Evolutionary conservation across 1,284 basidiomycete genomes (phyloP).

Genomic region (Rugosomyces carneus): DNA sequence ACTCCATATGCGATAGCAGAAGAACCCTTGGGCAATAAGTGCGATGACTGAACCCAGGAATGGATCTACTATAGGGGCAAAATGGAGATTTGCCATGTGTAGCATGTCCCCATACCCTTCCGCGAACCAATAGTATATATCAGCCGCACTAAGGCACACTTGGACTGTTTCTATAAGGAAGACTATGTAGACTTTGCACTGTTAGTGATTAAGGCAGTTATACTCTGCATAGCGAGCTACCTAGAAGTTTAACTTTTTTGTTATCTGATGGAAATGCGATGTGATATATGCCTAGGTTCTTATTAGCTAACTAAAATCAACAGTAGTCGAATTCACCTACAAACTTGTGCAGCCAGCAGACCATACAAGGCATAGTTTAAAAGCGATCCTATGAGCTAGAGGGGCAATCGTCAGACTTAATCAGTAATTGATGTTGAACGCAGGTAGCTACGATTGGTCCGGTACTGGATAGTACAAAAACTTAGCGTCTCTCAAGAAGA

Average conservation of each 20-base stretch:
- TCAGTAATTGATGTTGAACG: too few species aligned
- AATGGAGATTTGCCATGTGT: constrained; percentile 10
- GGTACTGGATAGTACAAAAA: too few species aligned
- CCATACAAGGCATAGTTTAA: constrained; percentile 9
- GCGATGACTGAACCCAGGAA: constrained; percentile 20
- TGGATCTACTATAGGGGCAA: constrained; percentile 16
- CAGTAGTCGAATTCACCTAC: not conserved
- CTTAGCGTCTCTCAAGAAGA: too few species aligned
- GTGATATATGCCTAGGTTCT: constrained; percentile 8
- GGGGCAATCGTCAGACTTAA: too few species aligned
- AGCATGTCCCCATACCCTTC: constrained; percentile 19
- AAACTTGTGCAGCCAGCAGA: constrained; percentile 10
- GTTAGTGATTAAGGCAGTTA: not conserved
- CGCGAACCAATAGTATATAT: constrained; percentile 20
- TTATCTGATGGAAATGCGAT: constrained; percentile 11
- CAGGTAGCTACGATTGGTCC: too few species aligned
- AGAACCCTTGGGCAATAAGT: constrained; percentile 19
- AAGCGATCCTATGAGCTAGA: constrained; percentile 11
- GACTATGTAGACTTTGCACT: constrained; percentile 15
- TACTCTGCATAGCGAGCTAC: not conserved
- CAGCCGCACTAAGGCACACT: constrained; percentile 17
- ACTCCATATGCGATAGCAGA: constrained; percentile 21
- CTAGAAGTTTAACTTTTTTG: constrained; percentile 5
- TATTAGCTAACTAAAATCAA: not conserved
- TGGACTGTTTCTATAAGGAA: constrained; percentile 18